Conservation (phyloP, 495 filamentous ascomycete genomes). For the Bacidia rubella region DNA sequence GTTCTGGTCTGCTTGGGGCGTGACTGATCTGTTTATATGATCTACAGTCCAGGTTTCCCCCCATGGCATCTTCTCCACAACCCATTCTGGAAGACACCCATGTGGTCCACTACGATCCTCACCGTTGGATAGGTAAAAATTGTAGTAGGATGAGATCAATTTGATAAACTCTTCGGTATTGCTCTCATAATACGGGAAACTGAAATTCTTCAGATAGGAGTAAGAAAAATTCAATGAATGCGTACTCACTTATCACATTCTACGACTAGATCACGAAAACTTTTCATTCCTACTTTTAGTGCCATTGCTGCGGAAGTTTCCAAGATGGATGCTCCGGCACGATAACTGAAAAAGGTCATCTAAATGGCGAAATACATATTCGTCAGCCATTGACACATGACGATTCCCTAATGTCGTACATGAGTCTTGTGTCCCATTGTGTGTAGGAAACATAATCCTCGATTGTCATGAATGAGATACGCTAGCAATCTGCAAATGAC, state of each 20-base stretch:
- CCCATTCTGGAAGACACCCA: constrained; percentile 47
- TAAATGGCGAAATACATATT: no score
- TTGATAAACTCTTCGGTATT: constrained; percentile 36
- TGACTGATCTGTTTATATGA: constrained; percentile 9
- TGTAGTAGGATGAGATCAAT: constrained; percentile 38
- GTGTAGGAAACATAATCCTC: no score
- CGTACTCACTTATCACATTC: constrained; percentile 49
- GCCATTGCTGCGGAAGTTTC: no score
- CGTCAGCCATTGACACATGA: no score
- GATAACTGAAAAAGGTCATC: no score
- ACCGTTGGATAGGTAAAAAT: constrained; percentile 32
- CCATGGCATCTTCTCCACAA: constrained; percentile 46
- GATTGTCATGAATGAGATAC: background rate
- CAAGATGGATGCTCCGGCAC: no score
- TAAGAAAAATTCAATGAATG: background rate
- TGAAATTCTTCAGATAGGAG: constrained; percentile 25
- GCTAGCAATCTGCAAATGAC: background rate
- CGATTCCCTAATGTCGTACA: no score
- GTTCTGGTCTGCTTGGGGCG: constrained; percentile 42
- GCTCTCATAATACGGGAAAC: constrained; percentile 54
- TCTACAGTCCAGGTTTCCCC: constrained; percentile 39
- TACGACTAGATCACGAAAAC: constrained; percentile 39
- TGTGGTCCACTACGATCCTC: constrained; percentile 35
- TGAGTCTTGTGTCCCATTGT: no score
- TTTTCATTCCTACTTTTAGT: constrained; percentile 29